Base-by-base conservation (phyloP, 2,329 filamentous ascomycete species). In the Cladosporium cucumerinum region DNA sequence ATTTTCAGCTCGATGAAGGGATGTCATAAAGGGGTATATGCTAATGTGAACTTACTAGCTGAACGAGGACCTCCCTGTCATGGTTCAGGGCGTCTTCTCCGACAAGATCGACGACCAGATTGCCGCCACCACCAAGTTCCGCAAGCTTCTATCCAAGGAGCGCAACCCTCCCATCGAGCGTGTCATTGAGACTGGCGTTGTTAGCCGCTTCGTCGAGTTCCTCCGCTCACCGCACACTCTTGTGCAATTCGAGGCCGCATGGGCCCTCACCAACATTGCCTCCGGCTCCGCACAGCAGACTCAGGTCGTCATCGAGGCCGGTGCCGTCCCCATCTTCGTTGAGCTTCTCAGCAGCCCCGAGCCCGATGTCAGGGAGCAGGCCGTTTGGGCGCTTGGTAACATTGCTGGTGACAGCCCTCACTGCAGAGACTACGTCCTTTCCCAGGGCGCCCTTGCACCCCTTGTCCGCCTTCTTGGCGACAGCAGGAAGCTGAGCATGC, bases 31-130 rank as follows among this genome's bases (percentile, higher is more conserved):
- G 43, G 16, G 30, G 43, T 14, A 55, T 25, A 23, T 64, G 67
- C 71, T 75, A 67, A 73, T 67, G 54, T 59, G 26, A 34, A 46
- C 52, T 57, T 18, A 48, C 21, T 64, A 99, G 95, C 85, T 99
- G 78, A 96, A 95, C 78, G 93, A 97, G 81, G 95, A 99, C 78
- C 92, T 99, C 72, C 95, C 95, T 73, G 89, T 95, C 82, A 99
- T 99, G 95, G 95, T 98, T 68, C 86, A 90, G 76, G 95, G 95
- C 68, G 95, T 99, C 76, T 98, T 99, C 83, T 99, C 95, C 69
- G 94, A 99, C 70, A 93, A 98, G 81, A 97, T 99, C 80, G 95
- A 99, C 77, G 87, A 91, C 72, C 95, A 99, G 82, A 99, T 99
- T 73, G 89, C 94, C 81, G 93, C 94, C 65, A 99, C 95, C 30